These are phyloP conservation scores for Leccinum ochraceum DNA, from an alignment of 768 basidiomycete species.

Conservation along the genomic window DNA sequence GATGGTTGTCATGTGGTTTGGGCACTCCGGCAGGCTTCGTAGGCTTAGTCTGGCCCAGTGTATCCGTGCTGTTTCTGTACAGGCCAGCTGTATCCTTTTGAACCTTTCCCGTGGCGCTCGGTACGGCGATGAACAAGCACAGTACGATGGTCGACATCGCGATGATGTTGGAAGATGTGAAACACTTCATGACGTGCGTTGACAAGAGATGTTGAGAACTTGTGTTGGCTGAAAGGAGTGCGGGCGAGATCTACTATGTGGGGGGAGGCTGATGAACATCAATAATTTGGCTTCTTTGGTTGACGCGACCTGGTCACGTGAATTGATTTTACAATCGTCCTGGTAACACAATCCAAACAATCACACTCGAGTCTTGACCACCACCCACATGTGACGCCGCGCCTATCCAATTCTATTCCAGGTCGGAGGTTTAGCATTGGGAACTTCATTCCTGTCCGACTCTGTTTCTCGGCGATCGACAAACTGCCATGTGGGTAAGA, in stretches of 20 bases:
- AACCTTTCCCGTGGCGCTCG: slow-evolving; percentile 8
- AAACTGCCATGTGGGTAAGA: slow-evolving; percentile 13
- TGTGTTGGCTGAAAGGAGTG: slow-evolving; percentile 20
- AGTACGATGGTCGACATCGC: slow-evolving; percentile 12
- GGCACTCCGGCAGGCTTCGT: background rate
- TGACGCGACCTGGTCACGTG: slow-evolving; percentile 24
- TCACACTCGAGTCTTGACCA: too few species aligned
- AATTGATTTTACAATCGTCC: slow-evolving; percentile 11
- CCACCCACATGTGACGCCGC: too few species aligned
- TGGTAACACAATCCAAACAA: too few species aligned
- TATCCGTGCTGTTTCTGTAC: slow-evolving; percentile 7
- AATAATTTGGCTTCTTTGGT: background rate
- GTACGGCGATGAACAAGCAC: slow-evolving; percentile 9
- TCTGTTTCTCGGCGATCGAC: too few species aligned
- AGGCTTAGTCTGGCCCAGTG: background rate
- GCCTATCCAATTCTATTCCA: slow-evolving; percentile 21
- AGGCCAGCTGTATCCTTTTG: background rate
- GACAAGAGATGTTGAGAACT: background rate
- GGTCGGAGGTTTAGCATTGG: background rate
- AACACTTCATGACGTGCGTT: slow-evolving; percentile 9
- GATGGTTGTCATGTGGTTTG: slow-evolving; percentile 1
- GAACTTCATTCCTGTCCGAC: too few species aligned
- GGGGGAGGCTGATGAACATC: background rate
- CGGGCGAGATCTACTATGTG: background rate
- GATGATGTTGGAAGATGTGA: slow-evolving; percentile 14